Conservation (phyloP, 1,139 yeast species). For the Meyerozyma elateridarum region DNA sequence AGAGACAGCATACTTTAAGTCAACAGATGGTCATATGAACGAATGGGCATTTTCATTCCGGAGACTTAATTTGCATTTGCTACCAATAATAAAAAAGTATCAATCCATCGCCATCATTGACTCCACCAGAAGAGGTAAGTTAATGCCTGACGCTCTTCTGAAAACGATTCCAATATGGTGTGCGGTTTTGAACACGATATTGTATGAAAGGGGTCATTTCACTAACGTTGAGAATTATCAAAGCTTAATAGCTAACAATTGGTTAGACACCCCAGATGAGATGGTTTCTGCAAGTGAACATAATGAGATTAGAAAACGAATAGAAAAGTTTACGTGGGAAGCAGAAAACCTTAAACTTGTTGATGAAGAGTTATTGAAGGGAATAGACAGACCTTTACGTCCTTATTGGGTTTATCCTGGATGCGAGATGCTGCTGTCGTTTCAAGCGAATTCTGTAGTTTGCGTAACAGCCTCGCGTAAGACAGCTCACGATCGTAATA, state of each 20-base stretch:
- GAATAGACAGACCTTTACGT: conserved; percentile 44
- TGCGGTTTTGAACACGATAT: conserved; percentile 60
- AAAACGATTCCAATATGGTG: conserved; percentile 93
- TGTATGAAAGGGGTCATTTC: conserved; percentile 29
- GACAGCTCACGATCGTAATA: conserved; percentile 42
- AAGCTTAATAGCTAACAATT: conserved; percentile 15
- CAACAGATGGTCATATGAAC: conserved; percentile 84
- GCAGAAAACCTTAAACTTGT: conserved; percentile 38
- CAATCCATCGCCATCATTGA: conserved; percentile 66
- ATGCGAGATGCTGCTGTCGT: conserved; percentile 26
- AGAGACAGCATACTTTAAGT: conserved; percentile 70
- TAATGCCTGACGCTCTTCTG: conserved; percentile 80
- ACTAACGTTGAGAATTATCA: conserved; percentile 8
- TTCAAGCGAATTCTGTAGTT: conserved; percentile 21
- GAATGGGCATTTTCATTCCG: conserved; percentile 77
- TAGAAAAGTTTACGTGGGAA: conserved; percentile 48
- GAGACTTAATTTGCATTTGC: conserved; percentile 66
- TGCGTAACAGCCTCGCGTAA: conserved; percentile 63
- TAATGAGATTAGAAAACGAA: conserved; percentile 41
- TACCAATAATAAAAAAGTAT: conserved; percentile 38
- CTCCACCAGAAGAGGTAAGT: conserved; percentile 79
- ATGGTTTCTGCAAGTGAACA: conserved; percentile 59
- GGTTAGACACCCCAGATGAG: conserved; percentile 47
- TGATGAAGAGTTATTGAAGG: conserved; percentile 25
- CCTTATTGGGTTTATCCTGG: conserved; percentile 75